These are phyloP conservation scores for Alternaria consortialis DNA, from an alignment of 2,329 filamentous ascomycete genomes.

Conservation along the genomic window DNA sequence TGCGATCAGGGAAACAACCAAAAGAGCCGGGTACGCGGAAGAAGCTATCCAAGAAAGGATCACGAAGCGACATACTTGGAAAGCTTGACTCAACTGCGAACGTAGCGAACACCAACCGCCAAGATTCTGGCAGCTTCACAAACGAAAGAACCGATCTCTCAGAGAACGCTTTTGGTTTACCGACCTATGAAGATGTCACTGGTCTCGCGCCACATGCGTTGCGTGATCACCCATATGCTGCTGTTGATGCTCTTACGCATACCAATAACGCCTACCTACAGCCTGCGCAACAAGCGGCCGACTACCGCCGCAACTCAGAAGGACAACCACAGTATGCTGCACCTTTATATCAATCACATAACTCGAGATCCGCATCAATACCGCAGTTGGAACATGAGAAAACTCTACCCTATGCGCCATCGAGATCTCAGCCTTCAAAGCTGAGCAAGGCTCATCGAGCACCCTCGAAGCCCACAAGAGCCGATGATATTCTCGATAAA, in stretches of 20 bases:
- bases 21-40: conserved; percentile 30
- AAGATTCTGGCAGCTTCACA: conserved; percentile 38
- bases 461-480: conserved; percentile 18
- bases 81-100: conserved; percentile 18
- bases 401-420: background rate
- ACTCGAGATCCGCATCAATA: conserved; percentile 26
- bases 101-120: conserved; percentile 24
- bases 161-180: conserved; percentile 15
- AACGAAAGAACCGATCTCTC: conserved; percentile 24
- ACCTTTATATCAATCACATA: conserved; percentile 29
- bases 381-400: conserved; percentile 24
- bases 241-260: conserved; percentile 7
- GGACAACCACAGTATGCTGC: conserved; percentile 33
- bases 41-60: conserved; percentile 37
- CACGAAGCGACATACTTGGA: conserved; percentile 20
- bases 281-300: conserved; percentile 13
- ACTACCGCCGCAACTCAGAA: conserved; percentile 39
- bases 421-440: conserved; percentile 27
- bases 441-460: conserved; percentile 35
- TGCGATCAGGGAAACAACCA: conserved; percentile 21
- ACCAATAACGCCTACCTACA: conserved; percentile 10
- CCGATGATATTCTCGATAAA: conserved; percentile 40
- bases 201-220: conserved; percentile 15
- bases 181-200: conserved; percentile 22
- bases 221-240: conserved; percentile 33